Evolutionary conservation across 2,329 filamentous ascomycete genomes (phyloP), one percentile per base, ranked within the genome.

Genomic region (Arthrocladium fulminans): DNA sequence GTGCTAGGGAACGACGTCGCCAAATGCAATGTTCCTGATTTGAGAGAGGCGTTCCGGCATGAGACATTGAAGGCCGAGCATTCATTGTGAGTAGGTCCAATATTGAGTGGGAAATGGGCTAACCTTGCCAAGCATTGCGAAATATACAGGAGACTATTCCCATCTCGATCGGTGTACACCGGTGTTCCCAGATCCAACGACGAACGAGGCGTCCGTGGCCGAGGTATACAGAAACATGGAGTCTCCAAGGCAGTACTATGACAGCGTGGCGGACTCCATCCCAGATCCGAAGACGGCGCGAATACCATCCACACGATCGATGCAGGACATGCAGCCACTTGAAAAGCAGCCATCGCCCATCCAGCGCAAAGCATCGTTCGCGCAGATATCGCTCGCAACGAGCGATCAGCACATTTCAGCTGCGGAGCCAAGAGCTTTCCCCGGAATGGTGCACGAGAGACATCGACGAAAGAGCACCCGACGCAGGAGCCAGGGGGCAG

Each of bases 21-120:
- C 45, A 96, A 97, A 69, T 95, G 88, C 51, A 98, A 98, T 63
- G 87, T 98, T 6, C 92, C 92, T 2, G 88, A 96, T 65, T 84
- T 95, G 52, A 78, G 92, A 47, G 87, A 94, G 63, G 86, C 87
- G 42, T 98, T 94, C 63, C 76, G 92, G 48, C 81, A 95, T 59
- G 84, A 94, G 60, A 97, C 90, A 0, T 72, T 94, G 59, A 68
- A 83, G 47, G 84, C 90, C 60, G 92, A 98, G 67, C 74, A 86
- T 59, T 77, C 82, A 44, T 85, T 97, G 90, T 90, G 71, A 75
- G 68, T 60, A 39, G 23, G 27, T 12, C 13, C 13, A 20, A 48
- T 24, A 5, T 41, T 30, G 13, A 1, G 22, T 17, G 20, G 35
- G 19, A 15, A 19, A 19, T 32, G 15, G 4, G 45, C 47, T 47